phyloP scores from a whole-genome alignment of 2,329 filamentous ascomycete species.

The Fusarium sp. region DNA sequence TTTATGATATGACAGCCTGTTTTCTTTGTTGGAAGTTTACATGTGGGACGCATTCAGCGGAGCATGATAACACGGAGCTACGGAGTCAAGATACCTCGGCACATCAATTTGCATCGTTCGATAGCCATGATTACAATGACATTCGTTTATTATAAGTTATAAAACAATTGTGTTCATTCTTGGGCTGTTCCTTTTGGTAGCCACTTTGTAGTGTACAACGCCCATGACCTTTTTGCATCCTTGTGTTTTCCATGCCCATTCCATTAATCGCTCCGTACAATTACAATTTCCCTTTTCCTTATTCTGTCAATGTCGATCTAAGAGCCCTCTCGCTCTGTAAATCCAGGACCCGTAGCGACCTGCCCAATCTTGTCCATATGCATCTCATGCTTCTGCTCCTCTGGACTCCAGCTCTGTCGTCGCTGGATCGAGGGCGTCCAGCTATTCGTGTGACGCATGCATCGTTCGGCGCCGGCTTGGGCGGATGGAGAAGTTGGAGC shows the following conservation, averaged over 20 bases:
- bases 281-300: neutral
- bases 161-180: conserved; percentile 4
- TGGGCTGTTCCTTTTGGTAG: neutral
- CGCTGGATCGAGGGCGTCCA: conserved; percentile 59
- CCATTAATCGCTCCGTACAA: neutral
- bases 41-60: neutral
- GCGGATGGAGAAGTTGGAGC: conserved; percentile 27
- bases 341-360: conserved; percentile 53
- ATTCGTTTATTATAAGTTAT: conserved; percentile 6
- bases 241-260: neutral
- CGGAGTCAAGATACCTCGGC: conserved; percentile 35
- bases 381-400: conserved; percentile 63
- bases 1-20: neutral
- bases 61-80: conserved; percentile 22
- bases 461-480: conserved; percentile 45
- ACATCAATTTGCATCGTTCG: conserved; percentile 4
- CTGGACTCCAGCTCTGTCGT: conserved; percentile 62
- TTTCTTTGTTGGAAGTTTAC: conserved; percentile 2
- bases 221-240: neutral
- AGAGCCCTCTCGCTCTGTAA: conserved; percentile 50
- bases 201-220: conserved; percentile 9
- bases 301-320: fast-evolving
- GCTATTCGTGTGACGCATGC: conserved; percentile 47
- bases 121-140: conserved; percentile 13
- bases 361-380: conserved; percentile 57